Evolutionary conservation across 257 asterid genomes (phyloP).

Genomic region (Solanum chmielewskii): DNA sequence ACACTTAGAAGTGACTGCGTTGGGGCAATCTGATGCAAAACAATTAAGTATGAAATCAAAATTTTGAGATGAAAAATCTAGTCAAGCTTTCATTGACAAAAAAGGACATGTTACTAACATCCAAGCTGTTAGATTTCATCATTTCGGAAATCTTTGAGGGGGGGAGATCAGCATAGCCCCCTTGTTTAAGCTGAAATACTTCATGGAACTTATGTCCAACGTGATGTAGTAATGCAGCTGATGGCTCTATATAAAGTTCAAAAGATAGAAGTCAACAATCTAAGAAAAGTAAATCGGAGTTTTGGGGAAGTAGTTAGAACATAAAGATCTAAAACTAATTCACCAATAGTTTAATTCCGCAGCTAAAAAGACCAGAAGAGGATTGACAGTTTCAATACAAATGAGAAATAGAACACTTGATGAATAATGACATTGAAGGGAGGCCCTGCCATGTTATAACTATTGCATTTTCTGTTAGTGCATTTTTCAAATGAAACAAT

Average conservation of each 20-base stretch:
- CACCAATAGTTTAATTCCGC: background rate
- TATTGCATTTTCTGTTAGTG: background rate
- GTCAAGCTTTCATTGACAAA: background rate
- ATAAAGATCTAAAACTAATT: background rate
- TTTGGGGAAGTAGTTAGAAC: background rate
- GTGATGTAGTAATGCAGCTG: slow-evolving; percentile 31
- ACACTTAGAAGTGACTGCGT: slow-evolving; percentile 84
- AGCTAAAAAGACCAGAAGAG: background rate
- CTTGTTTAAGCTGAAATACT: slow-evolving; percentile 76
- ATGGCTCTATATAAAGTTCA: slow-evolving; percentile 25
- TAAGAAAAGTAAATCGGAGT: background rate
- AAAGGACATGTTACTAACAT: slow-evolving; percentile 31
- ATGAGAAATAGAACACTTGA: background rate
- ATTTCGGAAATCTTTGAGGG: slow-evolving; percentile 69
- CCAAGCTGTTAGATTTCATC: slow-evolving; percentile 90
- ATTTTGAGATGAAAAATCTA: background rate
- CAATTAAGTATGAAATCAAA: background rate
- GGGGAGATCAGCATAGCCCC: slow-evolving; percentile 64
- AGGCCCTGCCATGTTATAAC: background rate
- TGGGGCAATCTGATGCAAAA: slow-evolving; percentile 70
- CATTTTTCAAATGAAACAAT: background rate
- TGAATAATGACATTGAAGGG: background rate
- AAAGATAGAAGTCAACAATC: background rate
- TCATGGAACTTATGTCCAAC: slow-evolving; percentile 69
- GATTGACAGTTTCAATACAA: background rate